phyloP scores from a whole-genome alignment of 129 eudicot species.

The Dittrichia graveolens region DNA sequence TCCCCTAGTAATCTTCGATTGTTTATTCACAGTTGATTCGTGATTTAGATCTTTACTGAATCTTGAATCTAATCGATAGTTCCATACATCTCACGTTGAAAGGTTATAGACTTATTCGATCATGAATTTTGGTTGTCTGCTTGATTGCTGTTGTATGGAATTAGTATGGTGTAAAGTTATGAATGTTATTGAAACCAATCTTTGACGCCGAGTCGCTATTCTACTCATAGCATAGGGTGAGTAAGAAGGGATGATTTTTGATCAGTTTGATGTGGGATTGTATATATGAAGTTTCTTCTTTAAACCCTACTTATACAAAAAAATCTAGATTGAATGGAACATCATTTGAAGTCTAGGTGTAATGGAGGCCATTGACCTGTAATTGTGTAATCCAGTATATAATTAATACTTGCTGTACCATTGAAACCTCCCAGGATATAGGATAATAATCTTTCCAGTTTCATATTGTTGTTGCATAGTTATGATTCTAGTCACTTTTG shows the following conservation, averaged over 20 bases:
- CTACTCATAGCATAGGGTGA: background rate
- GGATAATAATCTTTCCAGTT: constrained; percentile 6
- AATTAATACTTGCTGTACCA: background rate
- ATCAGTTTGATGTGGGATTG: constrained; percentile 4
- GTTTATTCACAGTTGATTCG: background rate
- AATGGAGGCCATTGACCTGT: background rate
- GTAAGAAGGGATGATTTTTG: constrained; percentile 3
- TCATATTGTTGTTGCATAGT: background rate
- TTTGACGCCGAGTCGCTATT: background rate
- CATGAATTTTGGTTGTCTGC: constrained; percentile 6
- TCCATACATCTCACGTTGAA: constrained; percentile 4
- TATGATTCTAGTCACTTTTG: constrained; percentile 5
- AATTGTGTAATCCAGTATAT: background rate
- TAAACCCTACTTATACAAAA: background rate
- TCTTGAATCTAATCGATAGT: constrained; percentile 19
- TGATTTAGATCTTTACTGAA: constrained; percentile 21
- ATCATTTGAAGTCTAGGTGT: background rate
- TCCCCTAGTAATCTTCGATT: constrained; percentile 21
- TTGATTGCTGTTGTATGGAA: constrained; percentile 14
- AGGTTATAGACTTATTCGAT: constrained; percentile 11
- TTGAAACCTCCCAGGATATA: background rate
- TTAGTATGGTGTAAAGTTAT: constrained; percentile 14
- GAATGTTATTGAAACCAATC: constrained; percentile 1
- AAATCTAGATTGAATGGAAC: constrained; percentile 6
- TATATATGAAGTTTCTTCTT: background rate